Evolutionary conservation across 2,329 filamentous ascomycete genomes (phyloP), one percentile per base, ranked within the genome.

Genomic region (Pochonia chlamydosporia): DNA sequence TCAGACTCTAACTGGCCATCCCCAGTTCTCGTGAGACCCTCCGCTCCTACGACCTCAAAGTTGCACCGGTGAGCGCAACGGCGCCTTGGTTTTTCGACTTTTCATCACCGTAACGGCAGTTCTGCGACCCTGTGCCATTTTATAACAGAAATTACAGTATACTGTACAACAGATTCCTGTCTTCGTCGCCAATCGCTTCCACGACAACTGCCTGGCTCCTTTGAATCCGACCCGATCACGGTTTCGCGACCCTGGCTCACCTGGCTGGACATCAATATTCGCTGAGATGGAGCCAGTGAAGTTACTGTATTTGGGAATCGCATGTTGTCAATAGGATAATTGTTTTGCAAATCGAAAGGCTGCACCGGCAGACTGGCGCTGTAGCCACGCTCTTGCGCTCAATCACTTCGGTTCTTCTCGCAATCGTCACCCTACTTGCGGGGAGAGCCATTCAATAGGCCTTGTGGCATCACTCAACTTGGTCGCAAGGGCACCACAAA

Each of bases 241-340:
- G 40, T 25, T 30, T 26, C 36, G 40, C 36, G 11, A 33, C 31
- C 49, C 16, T 25, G 45, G 31, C 43, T 42, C 33, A 37, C 25
- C 21, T 25, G 16, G n/a, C 39, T 30, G 37, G 28, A 50, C 49
- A 51, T 51, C 59, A 51, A 51, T 50, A 55, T 56, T 56, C 53
- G 61, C 61, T 61, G 68, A 65, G 64, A 71, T 71, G 68, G 68
- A 68, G 64, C 57, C 60, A 56, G 59, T 58, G 49, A 57, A 60
- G 50, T 54, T 53, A 39, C 49, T 52, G 49, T 44, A 51, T 51
- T 33, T 47, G 50, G 58, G 49, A 46, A 59, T 45, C 46, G 51
- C 49, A 49, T 49, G 42, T 47, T 45, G 43, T 23, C 33, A 40
- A 30, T 49, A 51, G 43, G 46, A 24, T 33, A 43, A 20, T 24